Conservation (phyloP, 805 yeast genomes). For the Lipomyces mesembrius region DNA sequence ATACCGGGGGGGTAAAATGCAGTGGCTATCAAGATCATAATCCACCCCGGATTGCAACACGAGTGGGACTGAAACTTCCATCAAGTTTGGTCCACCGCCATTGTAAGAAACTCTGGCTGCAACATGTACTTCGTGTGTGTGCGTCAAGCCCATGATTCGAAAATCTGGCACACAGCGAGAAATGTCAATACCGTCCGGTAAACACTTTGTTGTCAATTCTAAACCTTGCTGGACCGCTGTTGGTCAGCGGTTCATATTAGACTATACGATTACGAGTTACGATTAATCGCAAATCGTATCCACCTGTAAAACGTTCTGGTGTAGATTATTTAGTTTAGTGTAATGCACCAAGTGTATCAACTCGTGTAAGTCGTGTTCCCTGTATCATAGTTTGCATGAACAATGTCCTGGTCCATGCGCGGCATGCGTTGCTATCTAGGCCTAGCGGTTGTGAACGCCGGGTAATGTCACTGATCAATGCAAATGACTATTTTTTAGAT, state of each 20-base stretch:
- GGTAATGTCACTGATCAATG: too few relatives aligned
- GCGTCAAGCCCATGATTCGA: constrained; percentile 14
- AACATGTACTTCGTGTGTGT: constrained; percentile 8
- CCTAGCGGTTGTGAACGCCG: too few relatives aligned
- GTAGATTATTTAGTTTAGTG: too few relatives aligned
- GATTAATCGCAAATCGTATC: too few relatives aligned
- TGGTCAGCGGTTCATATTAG: neutral
- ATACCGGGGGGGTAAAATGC: constrained; percentile 24
- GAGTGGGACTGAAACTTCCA: constrained; percentile 7
- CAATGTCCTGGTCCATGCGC: too few relatives aligned
- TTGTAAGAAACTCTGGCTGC: constrained; percentile 15
- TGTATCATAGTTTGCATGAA: too few relatives aligned
- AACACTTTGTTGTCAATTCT: neutral
- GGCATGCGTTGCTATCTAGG: too few relatives aligned
- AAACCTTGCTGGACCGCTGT: neutral
- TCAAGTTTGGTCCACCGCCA: constrained; percentile 12
- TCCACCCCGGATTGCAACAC: constrained; percentile 14
- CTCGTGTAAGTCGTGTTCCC: too few relatives aligned
- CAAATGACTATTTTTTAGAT: too few relatives aligned
- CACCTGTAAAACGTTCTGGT: too few relatives aligned
- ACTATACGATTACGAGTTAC: too few relatives aligned
- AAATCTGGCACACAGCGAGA: constrained; percentile 15
- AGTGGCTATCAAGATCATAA: constrained; percentile 15
- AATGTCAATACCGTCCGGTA: neutral
- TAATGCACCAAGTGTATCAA: too few relatives aligned